A percentile compares a stretch with the other conserved stretches of the same genome.
Evolutionary conservation across 768 basidiomycete genomes (phyloP).

Genomic region (Clathrus columnatus): DNA sequence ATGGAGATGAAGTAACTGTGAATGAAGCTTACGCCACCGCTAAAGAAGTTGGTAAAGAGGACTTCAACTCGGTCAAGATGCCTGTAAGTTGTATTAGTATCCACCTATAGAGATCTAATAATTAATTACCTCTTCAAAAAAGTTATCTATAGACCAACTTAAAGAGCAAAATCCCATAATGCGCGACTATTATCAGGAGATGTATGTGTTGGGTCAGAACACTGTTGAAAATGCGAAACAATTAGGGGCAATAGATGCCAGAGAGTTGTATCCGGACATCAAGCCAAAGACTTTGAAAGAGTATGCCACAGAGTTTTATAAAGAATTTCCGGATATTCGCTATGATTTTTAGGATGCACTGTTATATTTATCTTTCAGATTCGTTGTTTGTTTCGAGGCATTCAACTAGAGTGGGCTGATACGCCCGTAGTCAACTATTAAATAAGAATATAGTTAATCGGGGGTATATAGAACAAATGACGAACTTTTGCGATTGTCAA

Average conservation of each 20-base stretch:
- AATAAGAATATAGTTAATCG: too few species aligned
- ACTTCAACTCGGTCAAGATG: conserved; percentile 1
- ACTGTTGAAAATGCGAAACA: conserved; percentile 19
- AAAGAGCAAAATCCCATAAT: neutral
- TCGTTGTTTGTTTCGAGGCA: too few species aligned
- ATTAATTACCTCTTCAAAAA: neutral
- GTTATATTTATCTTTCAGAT: too few species aligned
- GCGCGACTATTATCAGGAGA: conserved; percentile 17
- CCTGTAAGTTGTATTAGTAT: neutral
- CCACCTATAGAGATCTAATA: neutral
- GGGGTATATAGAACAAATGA: too few species aligned
- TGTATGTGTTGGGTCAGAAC: conserved; percentile 24
- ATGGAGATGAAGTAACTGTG: conserved; percentile 21
- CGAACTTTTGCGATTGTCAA: too few species aligned
- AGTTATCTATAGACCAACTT: neutral
- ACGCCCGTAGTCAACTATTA: too few species aligned
- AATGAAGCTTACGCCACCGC: conserved; percentile 17
- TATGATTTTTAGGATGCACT: neutral
- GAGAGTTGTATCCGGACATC: conserved; percentile 24
- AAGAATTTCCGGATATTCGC: neutral
- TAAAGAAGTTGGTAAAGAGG: conserved; percentile 19
- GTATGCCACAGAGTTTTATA: conserved; percentile 19
- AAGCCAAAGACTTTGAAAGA: conserved; percentile 16
- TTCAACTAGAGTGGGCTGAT: too few species aligned
- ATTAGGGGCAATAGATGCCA: conserved; percentile 22